A percentile compares a stretch with the other conserved stretches of the same genome.
phyloP scores from a whole-genome alignment of 805 yeast species.

The Starmerella ratchasimensis region DNA sequence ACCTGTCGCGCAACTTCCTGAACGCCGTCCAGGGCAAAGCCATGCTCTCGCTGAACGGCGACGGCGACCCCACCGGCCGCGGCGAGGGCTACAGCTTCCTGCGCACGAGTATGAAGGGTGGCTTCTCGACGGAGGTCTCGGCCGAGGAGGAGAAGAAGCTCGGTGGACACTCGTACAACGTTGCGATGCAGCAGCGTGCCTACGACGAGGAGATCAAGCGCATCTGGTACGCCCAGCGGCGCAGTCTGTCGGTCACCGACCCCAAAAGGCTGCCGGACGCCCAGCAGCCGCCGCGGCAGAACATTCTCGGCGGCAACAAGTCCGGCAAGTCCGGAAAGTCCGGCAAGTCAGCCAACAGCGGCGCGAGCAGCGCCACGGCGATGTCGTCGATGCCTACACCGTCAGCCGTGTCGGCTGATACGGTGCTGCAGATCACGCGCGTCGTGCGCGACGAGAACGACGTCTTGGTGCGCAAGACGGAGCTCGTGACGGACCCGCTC shows the following conservation, averaged over 20 bases:
- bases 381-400: slow-evolving; percentile 19
- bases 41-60: slow-evolving; percentile 87
- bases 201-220: slow-evolving; percentile 81
- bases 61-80: slow-evolving; percentile 87
- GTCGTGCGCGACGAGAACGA: slow-evolving; percentile 75
- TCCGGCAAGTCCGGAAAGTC: no score
- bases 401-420: slow-evolving; percentile 5
- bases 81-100: slow-evolving; percentile 81
- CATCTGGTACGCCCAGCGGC: slow-evolving; percentile 79
- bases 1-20: slow-evolving; percentile 75
- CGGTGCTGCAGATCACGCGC: slow-evolving; percentile 52
- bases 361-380: slow-evolving; percentile 18
- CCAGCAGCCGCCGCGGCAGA: slow-evolving; percentile 7
- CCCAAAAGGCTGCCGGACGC: slow-evolving; percentile 25
- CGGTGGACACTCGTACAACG: slow-evolving; percentile 61
- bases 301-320: not conserved
- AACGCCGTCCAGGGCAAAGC: slow-evolving; percentile 94
- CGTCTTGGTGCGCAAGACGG: slow-evolving; percentile 65
- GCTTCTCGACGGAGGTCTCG: slow-evolving; percentile 38
- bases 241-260: slow-evolving; percentile 37
- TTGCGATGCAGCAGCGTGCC: slow-evolving; percentile 74
- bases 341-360: no score
- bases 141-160: slow-evolving; percentile 26
- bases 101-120: slow-evolving; percentile 90
- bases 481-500: slow-evolving; percentile 69